phyloP scores from a whole-genome alignment of 192 early-diverging fungal species.

The Coemansia sp. region DNA sequence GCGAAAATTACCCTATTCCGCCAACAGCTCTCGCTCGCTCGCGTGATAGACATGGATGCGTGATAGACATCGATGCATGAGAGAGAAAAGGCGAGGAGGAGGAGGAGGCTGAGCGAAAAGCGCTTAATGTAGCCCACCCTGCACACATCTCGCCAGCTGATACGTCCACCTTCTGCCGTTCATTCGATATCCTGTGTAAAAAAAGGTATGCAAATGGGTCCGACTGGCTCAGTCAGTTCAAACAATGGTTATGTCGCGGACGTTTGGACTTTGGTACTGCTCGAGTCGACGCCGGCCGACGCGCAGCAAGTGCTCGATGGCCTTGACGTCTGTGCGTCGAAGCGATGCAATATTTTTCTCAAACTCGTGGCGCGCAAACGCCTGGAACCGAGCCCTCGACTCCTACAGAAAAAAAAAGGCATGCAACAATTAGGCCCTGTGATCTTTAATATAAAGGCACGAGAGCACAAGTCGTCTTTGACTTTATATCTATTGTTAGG shows the following conservation, averaged over 20 bases:
- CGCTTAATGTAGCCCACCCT: not conserved
- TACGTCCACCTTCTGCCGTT: not conserved
- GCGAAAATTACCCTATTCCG: not conserved
- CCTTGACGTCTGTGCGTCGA: slow-evolving; percentile 63
- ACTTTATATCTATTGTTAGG: not conserved
- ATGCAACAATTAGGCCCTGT: not conserved
- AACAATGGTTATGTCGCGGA: slow-evolving; percentile 58
- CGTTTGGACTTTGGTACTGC: slow-evolving; percentile 62
- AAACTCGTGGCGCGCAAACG: slow-evolving; percentile 72
- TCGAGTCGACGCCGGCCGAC: slow-evolving; percentile 66
- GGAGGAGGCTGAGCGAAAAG: not conserved
- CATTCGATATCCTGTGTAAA: not conserved
- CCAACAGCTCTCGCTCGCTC: not conserved
- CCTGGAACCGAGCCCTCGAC: slow-evolving; percentile 63
- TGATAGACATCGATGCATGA: not conserved
- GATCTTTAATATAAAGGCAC: slow-evolving; percentile 5
- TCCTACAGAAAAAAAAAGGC: slow-evolving; percentile 46
- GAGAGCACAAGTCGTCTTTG: not conserved
- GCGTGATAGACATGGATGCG: not conserved
- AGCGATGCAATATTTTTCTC: slow-evolving; percentile 56
- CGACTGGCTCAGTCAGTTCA: not conserved
- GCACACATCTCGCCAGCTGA: not conserved
- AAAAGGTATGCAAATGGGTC: not conserved
- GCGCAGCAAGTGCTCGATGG: slow-evolving; percentile 72
- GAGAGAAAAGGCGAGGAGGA: too few relatives aligned